These are phyloP conservation scores for Paracorniculantispora psalliotae DNA, from an alignment of 2,329 filamentous ascomycete genomes.

Conservation along the genomic window DNA sequence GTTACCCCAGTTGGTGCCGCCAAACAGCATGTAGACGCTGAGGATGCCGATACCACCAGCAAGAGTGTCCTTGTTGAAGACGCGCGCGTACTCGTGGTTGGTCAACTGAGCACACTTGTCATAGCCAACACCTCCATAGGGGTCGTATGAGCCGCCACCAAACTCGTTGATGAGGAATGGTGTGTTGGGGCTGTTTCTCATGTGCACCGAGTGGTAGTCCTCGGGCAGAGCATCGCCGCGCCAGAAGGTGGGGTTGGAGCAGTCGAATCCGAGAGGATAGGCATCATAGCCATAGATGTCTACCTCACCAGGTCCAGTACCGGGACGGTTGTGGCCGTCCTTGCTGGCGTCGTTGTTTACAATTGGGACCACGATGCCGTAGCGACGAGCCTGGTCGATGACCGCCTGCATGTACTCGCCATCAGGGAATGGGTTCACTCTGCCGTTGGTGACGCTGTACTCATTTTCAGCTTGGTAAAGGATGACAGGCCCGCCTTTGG, in stretches of 20 bases:
- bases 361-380: slow-evolving; percentile 63
- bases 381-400: slow-evolving; percentile 56
- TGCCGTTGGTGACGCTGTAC: slow-evolving; percentile 31
- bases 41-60: slow-evolving; percentile 58
- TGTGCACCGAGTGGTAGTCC: slow-evolving; percentile 49
- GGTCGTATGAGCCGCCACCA: slow-evolving; percentile 62
- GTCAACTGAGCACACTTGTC: slow-evolving; percentile 59
- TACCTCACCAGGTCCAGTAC: slow-evolving; percentile 17
- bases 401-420: slow-evolving; percentile 62
- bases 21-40: slow-evolving; percentile 69
- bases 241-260: slow-evolving; percentile 47
- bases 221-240: slow-evolving; percentile 51
- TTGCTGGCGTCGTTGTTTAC: slow-evolving; percentile 63
- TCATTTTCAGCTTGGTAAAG: slow-evolving; percentile 71
- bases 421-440: slow-evolving; percentile 50
- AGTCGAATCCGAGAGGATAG: slow-evolving; percentile 39
- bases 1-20: slow-evolving; percentile 76
- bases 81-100: slow-evolving; percentile 63
- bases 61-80: slow-evolving; percentile 70
- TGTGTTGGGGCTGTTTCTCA: slow-evolving; percentile 56
- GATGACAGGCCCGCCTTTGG: slow-evolving; percentile 67
- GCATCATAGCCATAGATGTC: slow-evolving; percentile 45
- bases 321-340: slow-evolving; percentile 18
- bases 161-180: slow-evolving; percentile 60
- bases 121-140: slow-evolving; percentile 66